phyloP scores from a whole-genome alignment of 2,329 filamentous ascomycete genomes.

The Fusarium foetens region DNA sequence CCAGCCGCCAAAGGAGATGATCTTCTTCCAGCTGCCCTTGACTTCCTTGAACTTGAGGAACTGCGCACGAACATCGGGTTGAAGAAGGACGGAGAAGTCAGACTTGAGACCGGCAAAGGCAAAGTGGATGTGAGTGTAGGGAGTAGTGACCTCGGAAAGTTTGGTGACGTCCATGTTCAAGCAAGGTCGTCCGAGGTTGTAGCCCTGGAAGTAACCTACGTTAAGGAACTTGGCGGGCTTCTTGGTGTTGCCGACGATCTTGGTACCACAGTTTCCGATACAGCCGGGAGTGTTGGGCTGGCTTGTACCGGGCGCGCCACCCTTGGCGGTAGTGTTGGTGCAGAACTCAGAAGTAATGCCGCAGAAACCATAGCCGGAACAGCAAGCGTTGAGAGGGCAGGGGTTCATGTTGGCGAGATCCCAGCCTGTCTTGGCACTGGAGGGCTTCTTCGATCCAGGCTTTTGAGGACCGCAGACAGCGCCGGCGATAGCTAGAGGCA shows the following conservation, averaged over 20 bases:
- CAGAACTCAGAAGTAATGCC: slow-evolving; percentile 58
- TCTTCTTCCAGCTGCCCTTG: slow-evolving; percentile 45
- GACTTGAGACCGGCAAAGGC: slow-evolving; percentile 45
- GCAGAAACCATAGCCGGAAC: slow-evolving; percentile 57
- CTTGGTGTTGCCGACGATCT: slow-evolving; percentile 45
- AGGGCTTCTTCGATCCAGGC: slow-evolving; percentile 41
- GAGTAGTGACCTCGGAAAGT: slow-evolving; percentile 30
- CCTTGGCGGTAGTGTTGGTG: slow-evolving; percentile 43
- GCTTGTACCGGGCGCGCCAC: slow-evolving; percentile 44
- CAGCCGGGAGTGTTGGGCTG: slow-evolving; percentile 42
- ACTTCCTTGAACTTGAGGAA: slow-evolving; percentile 47
- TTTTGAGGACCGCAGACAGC: slow-evolving; percentile 51
- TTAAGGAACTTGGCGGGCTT: slow-evolving; percentile 42
- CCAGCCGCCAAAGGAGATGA: slow-evolving; percentile 53
- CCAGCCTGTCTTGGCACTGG: slow-evolving; percentile 41
- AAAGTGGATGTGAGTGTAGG: slow-evolving; percentile 50
- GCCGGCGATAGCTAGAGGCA: slow-evolving; percentile 47
- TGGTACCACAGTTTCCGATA: slow-evolving; percentile 48
- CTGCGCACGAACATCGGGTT: slow-evolving; percentile 40
- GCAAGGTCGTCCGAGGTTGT: slow-evolving; percentile 45
- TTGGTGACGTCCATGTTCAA: slow-evolving; percentile 46
- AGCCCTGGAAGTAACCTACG: slow-evolving; percentile 50
- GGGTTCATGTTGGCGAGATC: slow-evolving; percentile 55
- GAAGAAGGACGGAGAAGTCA: slow-evolving; percentile 23
- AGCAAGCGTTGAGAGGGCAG: slow-evolving; percentile 58